phyloP scores from a whole-genome alignment of 345 rosid species.

The Fremontodendron californicum region DNA sequence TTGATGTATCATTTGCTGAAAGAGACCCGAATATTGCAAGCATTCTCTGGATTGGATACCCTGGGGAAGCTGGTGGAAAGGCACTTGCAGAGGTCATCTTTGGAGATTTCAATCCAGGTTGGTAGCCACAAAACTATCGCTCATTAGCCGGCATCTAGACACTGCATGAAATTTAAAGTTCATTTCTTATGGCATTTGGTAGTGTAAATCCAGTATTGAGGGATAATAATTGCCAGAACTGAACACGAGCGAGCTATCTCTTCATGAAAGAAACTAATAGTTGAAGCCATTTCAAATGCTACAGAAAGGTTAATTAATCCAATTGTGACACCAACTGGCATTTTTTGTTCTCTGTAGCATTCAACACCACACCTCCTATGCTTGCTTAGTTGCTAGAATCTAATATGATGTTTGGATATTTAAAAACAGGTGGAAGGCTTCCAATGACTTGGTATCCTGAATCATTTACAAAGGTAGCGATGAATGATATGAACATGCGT shows the following conservation, averaged over 20 bases:
- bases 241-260: neutral
- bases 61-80: slow-evolving; percentile 85
- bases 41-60: slow-evolving; percentile 91
- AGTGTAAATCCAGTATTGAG: slow-evolving; percentile 2
- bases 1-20: slow-evolving; percentile 79
- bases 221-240: neutral
- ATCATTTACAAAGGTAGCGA: slow-evolving; percentile 64
- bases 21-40: slow-evolving; percentile 51
- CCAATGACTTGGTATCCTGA: slow-evolving; percentile 93
- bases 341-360: neutral
- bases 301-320: neutral
- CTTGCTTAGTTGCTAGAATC: neutral
- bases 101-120: slow-evolving; percentile 89
- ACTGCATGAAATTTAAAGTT: slow-evolving; percentile 1
- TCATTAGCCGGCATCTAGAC: neutral
- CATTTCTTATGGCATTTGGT: neutral
- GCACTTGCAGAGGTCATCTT: slow-evolving; percentile 81
- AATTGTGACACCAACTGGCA: neutral
- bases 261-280: neutral
- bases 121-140: slow-evolving; percentile 15
- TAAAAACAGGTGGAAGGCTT: slow-evolving; percentile 73
- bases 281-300: neutral
- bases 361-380: neutral
- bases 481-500: slow-evolving; percentile 89
- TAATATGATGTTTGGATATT: slow-evolving; percentile 9